phyloP scores from a whole-genome alignment of 805 yeast species.

The Huiozyma naganishii region DNA sequence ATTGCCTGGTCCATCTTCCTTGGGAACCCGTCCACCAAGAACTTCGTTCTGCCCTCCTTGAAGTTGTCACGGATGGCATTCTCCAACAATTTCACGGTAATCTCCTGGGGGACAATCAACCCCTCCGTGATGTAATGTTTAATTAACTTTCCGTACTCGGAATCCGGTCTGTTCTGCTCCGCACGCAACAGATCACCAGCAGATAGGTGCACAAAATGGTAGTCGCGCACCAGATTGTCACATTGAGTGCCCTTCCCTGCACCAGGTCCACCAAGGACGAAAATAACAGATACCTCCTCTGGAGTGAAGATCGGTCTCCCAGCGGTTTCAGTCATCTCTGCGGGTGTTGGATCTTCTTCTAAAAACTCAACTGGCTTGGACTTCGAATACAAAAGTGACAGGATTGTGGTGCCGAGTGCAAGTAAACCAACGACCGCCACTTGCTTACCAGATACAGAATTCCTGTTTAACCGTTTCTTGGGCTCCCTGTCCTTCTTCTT shows the following conservation, averaged over 20 bases:
- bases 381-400: constrained; percentile 34
- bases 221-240: constrained; percentile 68
- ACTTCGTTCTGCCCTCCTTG: constrained; percentile 37
- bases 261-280: constrained; percentile 96
- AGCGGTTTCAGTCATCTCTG: constrained; percentile 1
- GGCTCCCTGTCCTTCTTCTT: not conserved
- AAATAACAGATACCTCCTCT: constrained; percentile 67
- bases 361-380: constrained; percentile 35
- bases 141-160: constrained; percentile 77
- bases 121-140: constrained; percentile 81
- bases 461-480: not conserved
- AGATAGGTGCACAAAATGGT: constrained; percentile 74
- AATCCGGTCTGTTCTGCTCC: constrained; percentile 75
- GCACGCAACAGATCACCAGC: constrained; percentile 96
- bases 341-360: constrained; percentile 21
- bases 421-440: constrained; percentile 32
- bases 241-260: constrained; percentile 98
- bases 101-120: constrained; percentile 81
- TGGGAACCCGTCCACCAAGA: constrained; percentile 93
- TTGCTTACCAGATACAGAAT: constrained; percentile 15
- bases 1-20: constrained; percentile 96
- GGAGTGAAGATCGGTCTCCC: constrained; percentile 39
- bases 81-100: constrained; percentile 73
- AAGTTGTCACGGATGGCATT: constrained; percentile 59
- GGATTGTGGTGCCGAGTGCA: constrained; percentile 41